Base-by-base conservation (phyloP, 257 asterid species). In the Fraxinus cuspidata region DNA sequence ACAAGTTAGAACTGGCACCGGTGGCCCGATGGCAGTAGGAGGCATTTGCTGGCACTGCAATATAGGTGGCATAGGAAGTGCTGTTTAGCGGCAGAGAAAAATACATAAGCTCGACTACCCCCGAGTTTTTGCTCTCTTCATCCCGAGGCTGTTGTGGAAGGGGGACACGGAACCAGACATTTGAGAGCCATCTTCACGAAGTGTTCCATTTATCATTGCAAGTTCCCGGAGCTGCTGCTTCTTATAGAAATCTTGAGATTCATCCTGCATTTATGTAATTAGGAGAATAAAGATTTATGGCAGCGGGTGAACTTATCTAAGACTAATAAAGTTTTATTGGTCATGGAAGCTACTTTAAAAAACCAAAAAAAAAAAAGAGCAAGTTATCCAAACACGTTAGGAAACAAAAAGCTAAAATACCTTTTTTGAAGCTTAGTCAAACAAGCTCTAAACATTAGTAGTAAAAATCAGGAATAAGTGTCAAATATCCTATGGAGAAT, bases 51-150 rank as follows among this genome's bases (percentile, higher is more conserved):
- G 85, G 84, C 79, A 78, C 85, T 80, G 87, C 87, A 84, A 73
- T 58, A 77, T 58, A 49, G 35, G 80, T 74, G 74, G 76, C 81
- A 81, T 58, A 40, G 78, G 73, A 78, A 79, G 81, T 79, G 88
- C 83, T 76, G 79, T 80, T 76, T 79, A 76, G 70, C 63, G 76
- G 82, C 44, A 74, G 75, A 72, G 82, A 75, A 23, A 73, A 74
- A 75, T 56, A 76, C 16, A 35, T 79, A 60, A 78, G 77, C 78
- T 81, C 80, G 28, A 76, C 89, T 74, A 95, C 84, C 90, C 98
- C 89, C 93, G 79, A 32, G 98, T 96, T 82, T 96, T 96, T 35
- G 99, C 99, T 84, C 99, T 92, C 89, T 96, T 96, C 99, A 96
- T 93, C 73, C 97, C 98, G 10, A 93, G 96, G 85, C 85, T 93